Base-by-base conservation (phyloP, 768 basidiomycete genomes). In the Trametes gibbosa region DNA sequence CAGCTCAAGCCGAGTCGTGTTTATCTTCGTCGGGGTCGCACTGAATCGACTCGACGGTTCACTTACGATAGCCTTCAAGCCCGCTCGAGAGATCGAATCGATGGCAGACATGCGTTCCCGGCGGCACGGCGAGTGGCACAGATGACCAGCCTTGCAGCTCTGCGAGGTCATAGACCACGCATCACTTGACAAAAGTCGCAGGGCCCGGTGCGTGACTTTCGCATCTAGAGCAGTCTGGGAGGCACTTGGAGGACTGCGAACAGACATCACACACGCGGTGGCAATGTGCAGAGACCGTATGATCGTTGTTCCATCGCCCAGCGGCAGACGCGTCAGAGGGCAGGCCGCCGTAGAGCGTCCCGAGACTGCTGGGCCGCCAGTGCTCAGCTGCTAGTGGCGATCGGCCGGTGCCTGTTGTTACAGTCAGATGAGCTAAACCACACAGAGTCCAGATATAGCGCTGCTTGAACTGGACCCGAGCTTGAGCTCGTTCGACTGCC, bases 321-420 rank as follows among this genome's bases (percentile, higher is more conserved):
- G n/a, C 29, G 10, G 29, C 29, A 32, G 29, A 32, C 29, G n/a
- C n/a, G 29, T 32, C 29, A 32, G 29, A 32, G 29, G 29, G 29
- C 29, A 5, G 35, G 25, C 5, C 42, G 17, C 3, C 27, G 17
- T 32, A 37, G 32, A 23, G 55, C 55, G 55, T 25, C 27, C 55
- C 55, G 55, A 56, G 12, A 24, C 19, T 24, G 54, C 35, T 56
- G 45, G 54, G n/a, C 54, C 54, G 54, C 46, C 27, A n/a, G 55
- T 43, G 32, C 41, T 32, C n/a, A 3, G 8, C 14, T 21, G 17
- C 52, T 23, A 23, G 21, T 29, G 6, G 13, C 23, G 47, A 41
- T 56, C 55, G 32, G 47, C 12, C 17, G 37, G 47, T 49, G 55
- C 47, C 55, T 42, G 47, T 24, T 24, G 39, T 19, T 8, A 39